Conservation (phyloP, 208 protist species). For the Leishmania mexicana region DNA sequence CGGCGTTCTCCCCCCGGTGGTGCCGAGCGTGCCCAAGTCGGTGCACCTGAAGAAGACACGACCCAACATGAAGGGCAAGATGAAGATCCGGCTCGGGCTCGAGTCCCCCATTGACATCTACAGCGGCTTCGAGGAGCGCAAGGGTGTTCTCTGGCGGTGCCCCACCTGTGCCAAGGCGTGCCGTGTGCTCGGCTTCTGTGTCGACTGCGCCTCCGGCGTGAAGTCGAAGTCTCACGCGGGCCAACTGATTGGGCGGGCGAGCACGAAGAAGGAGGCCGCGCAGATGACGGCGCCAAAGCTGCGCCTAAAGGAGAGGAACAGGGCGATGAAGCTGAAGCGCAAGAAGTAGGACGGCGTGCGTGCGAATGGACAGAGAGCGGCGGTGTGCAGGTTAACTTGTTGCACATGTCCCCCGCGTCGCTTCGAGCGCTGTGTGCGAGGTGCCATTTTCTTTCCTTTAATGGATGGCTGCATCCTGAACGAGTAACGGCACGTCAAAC, state of each 20-base stretch:
- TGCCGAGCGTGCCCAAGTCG: conserved; percentile 72
- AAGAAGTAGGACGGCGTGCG: conserved; percentile 37
- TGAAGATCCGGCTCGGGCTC: conserved; percentile 89
- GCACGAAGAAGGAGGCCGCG: conserved; percentile 38
- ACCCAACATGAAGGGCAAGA: conserved; percentile 89
- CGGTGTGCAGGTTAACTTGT: not conserved
- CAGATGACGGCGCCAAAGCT: conserved; percentile 28
- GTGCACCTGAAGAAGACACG: conserved; percentile 90
- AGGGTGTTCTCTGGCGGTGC: conserved; percentile 86
- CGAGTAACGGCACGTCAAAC: conserved; percentile 4
- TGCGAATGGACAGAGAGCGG: not conserved
- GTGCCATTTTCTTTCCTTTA: not conserved
- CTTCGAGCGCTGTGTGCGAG: not conserved
- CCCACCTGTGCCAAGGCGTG: conserved; percentile 67
- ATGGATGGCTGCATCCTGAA: conserved; percentile 1
- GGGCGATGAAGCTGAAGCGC: conserved; percentile 60
- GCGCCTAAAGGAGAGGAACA: conserved; percentile 33
- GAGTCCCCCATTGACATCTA: conserved; percentile 88
- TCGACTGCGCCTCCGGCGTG: conserved; percentile 74
- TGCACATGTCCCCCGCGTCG: not conserved
- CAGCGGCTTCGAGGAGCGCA: conserved; percentile 80
- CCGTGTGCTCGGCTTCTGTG: conserved; percentile 86
- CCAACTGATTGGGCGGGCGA: conserved; percentile 54
- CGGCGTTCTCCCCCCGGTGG: conserved; percentile 64
- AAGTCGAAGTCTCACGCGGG: conserved; percentile 66